phyloP scores from a whole-genome alignment of 768 basidiomycete species.

The button mushroom (Agaricus bisporus) region DNA sequence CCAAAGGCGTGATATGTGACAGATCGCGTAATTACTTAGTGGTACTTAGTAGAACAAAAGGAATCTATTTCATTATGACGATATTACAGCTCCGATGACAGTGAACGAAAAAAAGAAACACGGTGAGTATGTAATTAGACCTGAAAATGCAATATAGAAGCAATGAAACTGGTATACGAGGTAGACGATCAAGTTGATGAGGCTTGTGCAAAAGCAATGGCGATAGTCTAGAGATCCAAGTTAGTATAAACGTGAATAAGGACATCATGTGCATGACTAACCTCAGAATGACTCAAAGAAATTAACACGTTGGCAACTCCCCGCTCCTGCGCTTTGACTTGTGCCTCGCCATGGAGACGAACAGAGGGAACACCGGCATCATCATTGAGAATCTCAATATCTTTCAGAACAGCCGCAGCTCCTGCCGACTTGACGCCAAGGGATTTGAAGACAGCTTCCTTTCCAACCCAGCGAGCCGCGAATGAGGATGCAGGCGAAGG shows the following conservation, averaged over 20 bases:
- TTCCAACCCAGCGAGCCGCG: conserved; percentile 95
- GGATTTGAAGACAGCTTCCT: conserved; percentile 97
- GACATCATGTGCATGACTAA: conserved; percentile 28
- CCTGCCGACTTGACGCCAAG: conserved; percentile 87
- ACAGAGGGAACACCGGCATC: conserved; percentile 77
- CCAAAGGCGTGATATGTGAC: neutral
- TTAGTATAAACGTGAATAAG: neutral
- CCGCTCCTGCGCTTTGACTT: conserved; percentile 62
- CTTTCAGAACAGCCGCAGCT: conserved; percentile 91
- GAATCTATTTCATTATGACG: conserved; percentile 6
- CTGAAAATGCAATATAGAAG: conserved; percentile 1
- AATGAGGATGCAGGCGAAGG: conserved; percentile 86
- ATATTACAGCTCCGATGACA: conserved; percentile 9
- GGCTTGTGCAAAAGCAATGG: conserved; percentile 86
- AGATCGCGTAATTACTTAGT: neutral
- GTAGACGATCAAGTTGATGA: conserved; percentile 18
- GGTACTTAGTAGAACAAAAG: neutral
- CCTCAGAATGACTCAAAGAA: conserved; percentile 92
- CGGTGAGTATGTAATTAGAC: neutral
- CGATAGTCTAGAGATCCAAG: conserved; percentile 53
- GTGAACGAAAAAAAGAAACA: neutral
- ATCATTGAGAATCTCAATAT: conserved; percentile 90
- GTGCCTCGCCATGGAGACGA: conserved; percentile 72
- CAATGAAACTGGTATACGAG: neutral
- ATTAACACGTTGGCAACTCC: conserved; percentile 72